Conservation (phyloP, 2,329 filamentous ascomycete genomes). For the Pyrenophora seminiperda region DNA sequence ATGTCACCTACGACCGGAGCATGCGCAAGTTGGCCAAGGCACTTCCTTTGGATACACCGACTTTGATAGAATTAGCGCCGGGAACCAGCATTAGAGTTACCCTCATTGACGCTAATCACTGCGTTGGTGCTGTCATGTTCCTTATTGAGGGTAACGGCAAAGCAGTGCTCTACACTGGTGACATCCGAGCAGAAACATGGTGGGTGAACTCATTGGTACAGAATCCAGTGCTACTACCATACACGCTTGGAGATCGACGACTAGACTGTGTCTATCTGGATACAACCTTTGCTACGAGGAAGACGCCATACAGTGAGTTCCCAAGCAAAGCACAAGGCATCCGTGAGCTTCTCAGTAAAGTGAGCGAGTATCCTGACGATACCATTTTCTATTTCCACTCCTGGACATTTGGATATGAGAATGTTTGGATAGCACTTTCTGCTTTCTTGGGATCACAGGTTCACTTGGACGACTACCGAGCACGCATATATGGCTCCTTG, state of each 20-base stretch:
- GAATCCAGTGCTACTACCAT: slow-evolving; percentile 76
- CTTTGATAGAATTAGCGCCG: slow-evolving; percentile 72
- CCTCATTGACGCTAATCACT: slow-evolving; percentile 90
- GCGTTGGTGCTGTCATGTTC: slow-evolving; percentile 89
- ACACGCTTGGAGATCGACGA: slow-evolving; percentile 55
- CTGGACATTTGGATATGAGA: slow-evolving; percentile 94
- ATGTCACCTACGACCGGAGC: slow-evolving; percentile 73
- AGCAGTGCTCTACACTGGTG: slow-evolving; percentile 85
- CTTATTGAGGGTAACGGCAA: slow-evolving; percentile 75
- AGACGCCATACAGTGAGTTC: slow-evolving; percentile 57
- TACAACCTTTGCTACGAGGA: slow-evolving; percentile 72
- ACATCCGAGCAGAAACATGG: slow-evolving; percentile 84
- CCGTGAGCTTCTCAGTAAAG: slow-evolving; percentile 71
- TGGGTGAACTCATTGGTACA: slow-evolving; percentile 76
- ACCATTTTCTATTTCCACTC: slow-evolving; percentile 84
- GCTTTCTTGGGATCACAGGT: slow-evolving; percentile 71
- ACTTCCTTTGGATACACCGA: slow-evolving; percentile 81
- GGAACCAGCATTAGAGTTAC: slow-evolving; percentile 76
- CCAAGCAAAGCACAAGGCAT: slow-evolving; percentile 75
- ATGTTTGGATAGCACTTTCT: slow-evolving; percentile 84
- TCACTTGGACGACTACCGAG: slow-evolving; percentile 83
- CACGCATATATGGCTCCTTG: slow-evolving; percentile 70
- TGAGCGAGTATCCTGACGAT: slow-evolving; percentile 69
- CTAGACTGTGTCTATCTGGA: slow-evolving; percentile 88
- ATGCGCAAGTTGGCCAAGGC: slow-evolving; percentile 75